phyloP scores from a whole-genome alignment of 345 rosid species.

The Salix dunnii region DNA sequence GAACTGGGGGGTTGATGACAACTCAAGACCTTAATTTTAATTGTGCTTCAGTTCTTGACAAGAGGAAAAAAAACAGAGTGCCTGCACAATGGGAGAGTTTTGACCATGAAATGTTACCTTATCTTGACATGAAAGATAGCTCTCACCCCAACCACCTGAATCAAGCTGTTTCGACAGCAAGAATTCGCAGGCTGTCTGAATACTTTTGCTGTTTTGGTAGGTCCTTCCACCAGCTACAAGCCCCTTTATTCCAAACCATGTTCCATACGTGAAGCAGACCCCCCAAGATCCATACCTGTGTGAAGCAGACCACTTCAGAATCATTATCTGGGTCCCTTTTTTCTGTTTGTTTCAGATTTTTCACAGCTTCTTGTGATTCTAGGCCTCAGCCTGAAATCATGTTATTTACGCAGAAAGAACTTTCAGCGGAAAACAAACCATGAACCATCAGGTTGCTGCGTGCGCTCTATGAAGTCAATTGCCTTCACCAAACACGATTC shows the following conservation, averaged over 20 bases:
- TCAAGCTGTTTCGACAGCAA: slow-evolving; percentile 50
- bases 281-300: slow-evolving; percentile 81
- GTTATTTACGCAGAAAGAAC: too few species aligned
- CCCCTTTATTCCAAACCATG: slow-evolving; percentile 76
- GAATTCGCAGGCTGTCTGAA: slow-evolving; percentile 56
- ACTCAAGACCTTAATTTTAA: too few species aligned
- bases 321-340: too few species aligned
- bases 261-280: slow-evolving; percentile 70
- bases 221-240: slow-evolving; percentile 44
- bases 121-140: slow-evolving; percentile 58
- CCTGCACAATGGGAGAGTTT: neutral
- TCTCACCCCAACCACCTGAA: slow-evolving; percentile 77
- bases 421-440: slow-evolving; percentile 34
- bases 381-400: too few species aligned
- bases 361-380: too few species aligned
- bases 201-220: slow-evolving; percentile 27
- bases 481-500: slow-evolving; percentile 43
- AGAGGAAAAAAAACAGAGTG: too few species aligned
- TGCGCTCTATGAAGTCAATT: slow-evolving; percentile 39
- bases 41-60: too few species aligned
- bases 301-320: neutral
- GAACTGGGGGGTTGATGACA: too few species aligned
- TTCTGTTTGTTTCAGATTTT: too few species aligned
- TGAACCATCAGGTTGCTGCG: slow-evolving; percentile 60
- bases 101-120: slow-evolving; percentile 25